Base-by-base conservation (phyloP, 2,329 filamentous ascomycete genomes). In the Botryotinia calthae region DNA sequence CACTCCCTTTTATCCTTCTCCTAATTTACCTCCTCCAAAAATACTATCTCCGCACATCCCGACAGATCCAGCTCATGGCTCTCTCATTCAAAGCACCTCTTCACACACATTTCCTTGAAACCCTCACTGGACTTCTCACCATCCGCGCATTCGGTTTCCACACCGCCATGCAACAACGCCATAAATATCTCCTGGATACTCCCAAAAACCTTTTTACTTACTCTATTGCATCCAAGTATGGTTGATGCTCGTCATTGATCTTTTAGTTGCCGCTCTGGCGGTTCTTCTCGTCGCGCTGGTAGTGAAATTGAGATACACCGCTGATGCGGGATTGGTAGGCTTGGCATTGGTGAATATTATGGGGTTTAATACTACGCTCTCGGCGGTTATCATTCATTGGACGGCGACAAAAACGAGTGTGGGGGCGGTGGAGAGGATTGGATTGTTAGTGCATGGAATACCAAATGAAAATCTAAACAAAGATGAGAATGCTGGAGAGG, bases 131-230 rank as follows among this genome's bases (percentile, higher is more conserved):
- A 54, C 51, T 54, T 25, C 51, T 18, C 14, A 54, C n/a, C n/a
- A 54, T 54, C n/a, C n/a, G 51, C n/a, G n/a, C 51, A 54, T 54
- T 54, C 6, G 51, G 51, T 28, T 54, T 54, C 14, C 51, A 54
- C 25, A 28, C 25, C 14, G n/a, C 7, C 14, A 54, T 54, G n/a
- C n/a, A 54, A 28, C 14, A 54, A 18, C 51, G 51, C n/a, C 25
- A 54, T 54, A 18, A 5, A 54, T 28, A 20, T 3, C 82, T 87
- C 0, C 80, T 90, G 0, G 86, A 90, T 61, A 54, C 25, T 74
- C 73, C 88, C 88, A 90, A 76, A 81, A 82, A 31, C 87, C 88
- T 0, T 87, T 86, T 71, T 90, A 90, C 75, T 82, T 89, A 0
- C 82, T 90, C 12, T 86, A 84, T 71, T 84, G 85, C 61, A 84